Evolutionary conservation across 2,329 filamentous ascomycete species (phyloP).

Genomic region (Leptosphaerulina australis): DNA sequence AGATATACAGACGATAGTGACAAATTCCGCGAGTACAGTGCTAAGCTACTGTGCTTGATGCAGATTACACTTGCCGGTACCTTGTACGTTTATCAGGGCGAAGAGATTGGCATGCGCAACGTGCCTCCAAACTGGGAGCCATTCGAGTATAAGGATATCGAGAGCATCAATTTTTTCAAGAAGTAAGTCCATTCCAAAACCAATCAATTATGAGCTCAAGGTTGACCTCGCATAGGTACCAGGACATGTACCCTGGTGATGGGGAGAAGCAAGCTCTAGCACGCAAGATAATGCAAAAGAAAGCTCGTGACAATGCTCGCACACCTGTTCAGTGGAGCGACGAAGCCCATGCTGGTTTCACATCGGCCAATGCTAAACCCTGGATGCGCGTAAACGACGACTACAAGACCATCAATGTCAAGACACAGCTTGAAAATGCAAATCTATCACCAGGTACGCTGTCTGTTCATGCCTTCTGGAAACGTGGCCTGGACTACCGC

Average conservation of each 20-base stretch:
- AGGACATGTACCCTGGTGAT: constrained; percentile 37
- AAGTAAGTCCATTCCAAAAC: constrained; percentile 30
- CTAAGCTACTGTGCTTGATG: constrained; percentile 57
- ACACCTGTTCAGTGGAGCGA: constrained; percentile 71
- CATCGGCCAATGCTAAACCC: constrained; percentile 55
- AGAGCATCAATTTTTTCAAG: constrained; percentile 62
- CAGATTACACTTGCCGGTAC: constrained; percentile 57
- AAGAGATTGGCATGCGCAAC: constrained; percentile 60
- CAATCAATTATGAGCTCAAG: no score
- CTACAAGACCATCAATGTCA: constrained; percentile 62
- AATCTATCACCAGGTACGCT: constrained; percentile 39
- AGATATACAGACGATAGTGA: constrained; percentile 58
- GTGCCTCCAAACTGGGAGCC: constrained; percentile 51
- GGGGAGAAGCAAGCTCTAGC: constrained; percentile 35
- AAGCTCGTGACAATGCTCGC: constrained; percentile 70
- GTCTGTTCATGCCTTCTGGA: constrained; percentile 67
- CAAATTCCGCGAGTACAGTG: constrained; percentile 53
- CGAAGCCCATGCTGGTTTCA: constrained; percentile 66
- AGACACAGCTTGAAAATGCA: constrained; percentile 53
- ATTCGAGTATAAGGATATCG: constrained; percentile 59
- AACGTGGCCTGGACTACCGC: constrained; percentile 59
- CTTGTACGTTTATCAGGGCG: constrained; percentile 58
- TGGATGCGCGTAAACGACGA: constrained; percentile 68
- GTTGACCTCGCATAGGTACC: constrained; percentile 29
- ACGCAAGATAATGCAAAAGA: constrained; percentile 57